Evolutionary conservation across 345 rosid species (phyloP), one percentile per base, ranked within the genome.

Genomic region (Balakata baccata): DNA sequence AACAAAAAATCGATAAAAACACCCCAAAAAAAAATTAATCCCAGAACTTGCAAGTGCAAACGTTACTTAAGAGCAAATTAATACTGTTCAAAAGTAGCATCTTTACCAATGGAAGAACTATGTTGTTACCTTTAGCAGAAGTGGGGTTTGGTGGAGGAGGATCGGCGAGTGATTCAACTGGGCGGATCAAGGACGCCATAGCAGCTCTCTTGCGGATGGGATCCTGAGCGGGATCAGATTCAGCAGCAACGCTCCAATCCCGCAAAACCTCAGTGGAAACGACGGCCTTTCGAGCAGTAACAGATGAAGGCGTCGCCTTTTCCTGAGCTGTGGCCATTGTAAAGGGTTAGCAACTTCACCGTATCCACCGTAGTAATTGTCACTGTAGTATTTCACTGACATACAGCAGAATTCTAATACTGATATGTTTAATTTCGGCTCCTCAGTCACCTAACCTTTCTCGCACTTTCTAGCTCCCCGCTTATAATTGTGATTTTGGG

Each of bases 101-200:
- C 37, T 6, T 57, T 11, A 20, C 5, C 37, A 58, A 58, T 58
- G 37, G 37, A 58, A 50, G 8, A 5, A 20, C 23, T 13, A 16
- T 0, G 12, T 22, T 29, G 43, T 29, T 66, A 86, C 90, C 91
- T 87, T 86, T 87, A 52, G 78, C 50, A 13, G 85, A 72, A 60
- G 84, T 59, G 50, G 87, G 10, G 22, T 75, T 80, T 46, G 86
- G 23, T 52, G 85, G 23, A 68, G 82, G 54, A 67, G 89, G 57
- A 37, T 78, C 84, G 5, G 87, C 45, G 46, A 87, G 81, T 18
- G 86, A 72, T 59, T 84, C 84, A 66, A 84, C 89, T n/a, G 88
- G 86, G 0, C 76, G 89, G 82, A 85, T 79, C 79, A 84, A 9
- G 57, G 87, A 25, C 8, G 85, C 64, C 66, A 82, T 61, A 63